Base-by-base conservation (phyloP, 208 protist genomes). In the Trypanosoma melophagium region DNA sequence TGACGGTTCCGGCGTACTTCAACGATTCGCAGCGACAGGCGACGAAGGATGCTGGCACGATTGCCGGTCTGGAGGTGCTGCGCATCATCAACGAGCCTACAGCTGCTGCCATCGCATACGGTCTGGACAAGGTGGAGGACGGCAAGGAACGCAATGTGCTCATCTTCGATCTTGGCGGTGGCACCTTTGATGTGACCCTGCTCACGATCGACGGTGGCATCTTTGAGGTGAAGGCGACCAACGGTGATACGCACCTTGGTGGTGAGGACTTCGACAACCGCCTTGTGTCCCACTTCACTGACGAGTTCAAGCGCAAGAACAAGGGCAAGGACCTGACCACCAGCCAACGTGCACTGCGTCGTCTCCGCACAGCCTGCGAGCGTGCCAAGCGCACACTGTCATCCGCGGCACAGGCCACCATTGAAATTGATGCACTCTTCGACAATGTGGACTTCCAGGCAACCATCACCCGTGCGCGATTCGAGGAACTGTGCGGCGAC, bases 81-180 rank as follows among this genome's bases (percentile, higher is more conserved):
- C 82, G 98, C 45, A 98, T 99, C 70, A 98, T 99, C 77, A 99
- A 99, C 83, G 98, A 99, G 83, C 98, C 98, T n/a, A 98, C 97
- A 7, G 98, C 98, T 10, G 97, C 97, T 21, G 94, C 97, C 40
- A 96, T 99, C 71, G 98, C 98, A 1, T 99, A 99, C 74, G 98
- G 97, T 35, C 72, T 99, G 16, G 93, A 99, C 74, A 97, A 97
- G 68, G 61, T 77, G 19, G 73, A 77, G 54, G 81, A 88, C 44
- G 66, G 62, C 35, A 68, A 45, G 57, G 52, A 68, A 22, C 62
- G 62, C 62, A 97, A 97, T 79, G 79, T 98, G 42, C 83, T 98
- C 7, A 92, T 98, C 67, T 99, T 97, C 74, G 98, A 99, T 75
- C 76, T 99, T 28, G 98, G 97, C 50, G 97, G 97, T 44, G 98